Evolutionary conservation across 2,329 filamentous ascomycete species (phyloP).

Genomic region (Nannizziopsis barbatae): DNA sequence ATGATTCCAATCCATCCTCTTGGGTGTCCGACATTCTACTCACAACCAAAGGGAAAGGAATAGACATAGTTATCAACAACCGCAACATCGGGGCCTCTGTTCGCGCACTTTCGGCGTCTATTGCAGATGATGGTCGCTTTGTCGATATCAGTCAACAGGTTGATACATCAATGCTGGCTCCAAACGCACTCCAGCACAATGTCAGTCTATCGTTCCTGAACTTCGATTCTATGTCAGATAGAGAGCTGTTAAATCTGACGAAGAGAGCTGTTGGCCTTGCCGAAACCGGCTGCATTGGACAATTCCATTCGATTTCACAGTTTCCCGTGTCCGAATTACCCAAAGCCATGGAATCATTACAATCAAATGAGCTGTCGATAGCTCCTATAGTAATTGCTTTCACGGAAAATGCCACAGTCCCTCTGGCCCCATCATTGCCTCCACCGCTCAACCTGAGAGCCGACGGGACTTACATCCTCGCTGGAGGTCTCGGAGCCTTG

Average conservation of each 20-base stretch:
- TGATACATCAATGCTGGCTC: too few relatives aligned
- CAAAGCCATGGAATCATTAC: neutral
- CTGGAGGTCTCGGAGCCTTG: constrained; percentile 19
- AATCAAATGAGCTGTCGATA: constrained; percentile 1
- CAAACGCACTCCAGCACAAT: too few relatives aligned
- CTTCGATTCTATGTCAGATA: neutral
- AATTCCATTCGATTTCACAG: too few relatives aligned
- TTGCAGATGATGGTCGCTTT: constrained; percentile 12
- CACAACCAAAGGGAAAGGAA: constrained; percentile 10
- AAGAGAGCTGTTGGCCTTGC: neutral
- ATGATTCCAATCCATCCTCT: constrained; percentile 8
- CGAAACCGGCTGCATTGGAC: too few relatives aligned
- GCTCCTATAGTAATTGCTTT: neutral
- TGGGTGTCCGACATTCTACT: constrained; percentile 5
- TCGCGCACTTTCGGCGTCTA: constrained; percentile 4
- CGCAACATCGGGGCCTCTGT: constrained; percentile 8
- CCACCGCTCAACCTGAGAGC: neutral
- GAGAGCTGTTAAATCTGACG: constrained; percentile 8
- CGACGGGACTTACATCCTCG: constrained; percentile 18
- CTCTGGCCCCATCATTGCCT: neutral
- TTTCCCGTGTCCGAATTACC: too few relatives aligned
- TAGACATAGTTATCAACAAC: constrained; percentile 16
- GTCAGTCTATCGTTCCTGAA: too few relatives aligned
- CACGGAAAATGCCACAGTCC: too few relatives aligned
- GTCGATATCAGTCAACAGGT: constrained; percentile 13